Conservation (phyloP, 805 yeast species). For the Yarrowia bubula region DNA sequence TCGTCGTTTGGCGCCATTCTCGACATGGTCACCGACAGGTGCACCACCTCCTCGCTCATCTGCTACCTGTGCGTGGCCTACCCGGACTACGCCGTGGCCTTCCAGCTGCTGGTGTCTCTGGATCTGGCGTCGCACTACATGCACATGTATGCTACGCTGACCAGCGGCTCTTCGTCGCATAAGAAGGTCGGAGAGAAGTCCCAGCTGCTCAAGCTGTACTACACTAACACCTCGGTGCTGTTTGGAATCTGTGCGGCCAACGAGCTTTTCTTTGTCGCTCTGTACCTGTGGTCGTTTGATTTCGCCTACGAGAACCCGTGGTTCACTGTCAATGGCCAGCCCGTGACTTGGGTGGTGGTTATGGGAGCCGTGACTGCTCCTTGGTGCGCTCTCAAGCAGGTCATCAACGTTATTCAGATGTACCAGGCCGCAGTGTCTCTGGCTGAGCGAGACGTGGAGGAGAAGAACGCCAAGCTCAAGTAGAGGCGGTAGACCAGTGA, state of each 20-base stretch:
- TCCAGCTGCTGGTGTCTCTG: conserved; percentile 81
- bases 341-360: conserved; percentile 59
- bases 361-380: conserved; percentile 68
- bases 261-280: conserved; percentile 87
- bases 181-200: conserved; percentile 74
- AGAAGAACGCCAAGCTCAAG: conserved; percentile 33
- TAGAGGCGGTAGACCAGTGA: neutral
- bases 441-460: conserved; percentile 72
- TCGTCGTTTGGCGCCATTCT: conserved; percentile 93
- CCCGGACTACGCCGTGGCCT: conserved; percentile 64
- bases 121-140: conserved; percentile 89
- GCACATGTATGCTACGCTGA: conserved; percentile 95
- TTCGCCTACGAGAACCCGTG: conserved; percentile 34
- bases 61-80: conserved; percentile 80
- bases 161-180: conserved; percentile 77
- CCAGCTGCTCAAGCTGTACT: conserved; percentile 76
- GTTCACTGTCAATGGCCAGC: conserved; percentile 43
- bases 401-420: conserved; percentile 85
- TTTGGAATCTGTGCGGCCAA: conserved; percentile 90
- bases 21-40: conserved; percentile 98
- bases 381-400: conserved; percentile 85
- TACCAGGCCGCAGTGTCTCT: conserved; percentile 76
- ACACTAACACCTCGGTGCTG: conserved; percentile 77
- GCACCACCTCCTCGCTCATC: conserved; percentile 91
- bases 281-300: conserved; percentile 73